Evolutionary conservation across 768 basidiomycete genomes (phyloP).

Genomic region (Suillus hirtellus): DNA sequence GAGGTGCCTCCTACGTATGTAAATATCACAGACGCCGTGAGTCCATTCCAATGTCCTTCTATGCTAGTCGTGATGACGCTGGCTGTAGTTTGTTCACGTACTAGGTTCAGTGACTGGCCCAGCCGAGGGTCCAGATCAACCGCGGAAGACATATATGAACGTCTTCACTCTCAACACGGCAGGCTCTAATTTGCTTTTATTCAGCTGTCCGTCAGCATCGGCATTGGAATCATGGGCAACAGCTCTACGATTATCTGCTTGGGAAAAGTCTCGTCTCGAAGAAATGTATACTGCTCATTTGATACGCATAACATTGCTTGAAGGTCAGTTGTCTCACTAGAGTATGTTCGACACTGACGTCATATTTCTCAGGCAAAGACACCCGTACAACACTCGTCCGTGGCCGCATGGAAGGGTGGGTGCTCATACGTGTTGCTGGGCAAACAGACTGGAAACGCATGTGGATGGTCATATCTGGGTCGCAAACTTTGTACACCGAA

Average conservation of each 20-base stretch:
- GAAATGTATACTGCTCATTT: constrained; percentile 98
- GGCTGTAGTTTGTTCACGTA: constrained; percentile 70
- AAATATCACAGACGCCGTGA: constrained; percentile 85
- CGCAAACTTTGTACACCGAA: constrained; percentile 32
- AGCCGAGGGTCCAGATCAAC: constrained; percentile 47
- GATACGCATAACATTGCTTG: constrained; percentile 71
- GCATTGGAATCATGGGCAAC: constrained; percentile 88
- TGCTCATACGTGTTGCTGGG: constrained; percentile 89
- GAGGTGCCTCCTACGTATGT: constrained; percentile 88
- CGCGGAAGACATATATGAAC: constrained; percentile 63
- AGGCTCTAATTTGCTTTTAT: constrained; percentile 85
- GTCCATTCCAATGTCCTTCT: constrained; percentile 33
- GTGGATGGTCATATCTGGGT: constrained; percentile 73
- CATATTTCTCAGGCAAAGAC: constrained; percentile 38
- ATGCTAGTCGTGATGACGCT: constrained; percentile 14
- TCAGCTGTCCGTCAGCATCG: constrained; percentile 75
- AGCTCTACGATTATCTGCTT: constrained; percentile 84
- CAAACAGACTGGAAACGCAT: constrained; percentile 95
- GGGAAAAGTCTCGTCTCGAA: constrained; percentile 94
- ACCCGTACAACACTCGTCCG: constrained; percentile 63
- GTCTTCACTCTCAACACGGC: constrained; percentile 94
- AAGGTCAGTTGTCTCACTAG: constrained; percentile 33
- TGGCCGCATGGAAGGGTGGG: constrained; percentile 89
- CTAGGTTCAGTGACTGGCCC: constrained; percentile 73
- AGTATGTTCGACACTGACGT: constrained; percentile 31